These are phyloP conservation scores for Narthecium ossifragum DNA, from an alignment of 106 monocot genomes.

Conservation along the genomic window DNA sequence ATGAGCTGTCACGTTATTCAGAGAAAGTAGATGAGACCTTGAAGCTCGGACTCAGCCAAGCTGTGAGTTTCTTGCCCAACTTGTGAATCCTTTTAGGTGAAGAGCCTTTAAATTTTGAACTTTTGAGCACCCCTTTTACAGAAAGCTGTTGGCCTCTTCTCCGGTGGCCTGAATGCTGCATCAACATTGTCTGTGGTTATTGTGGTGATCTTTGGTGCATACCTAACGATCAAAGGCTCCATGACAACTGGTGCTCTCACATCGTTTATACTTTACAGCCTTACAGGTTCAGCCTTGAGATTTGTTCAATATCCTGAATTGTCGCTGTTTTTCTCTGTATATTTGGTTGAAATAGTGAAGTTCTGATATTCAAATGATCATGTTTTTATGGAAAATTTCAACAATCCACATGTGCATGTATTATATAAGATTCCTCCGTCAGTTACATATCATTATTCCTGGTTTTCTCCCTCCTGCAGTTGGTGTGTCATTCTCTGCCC, in stretches of 20 bases:
- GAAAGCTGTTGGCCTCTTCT: slow-evolving; percentile 86
- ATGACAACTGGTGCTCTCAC: slow-evolving; percentile 94
- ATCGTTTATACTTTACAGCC: slow-evolving; percentile 98
- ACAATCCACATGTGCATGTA: no score
- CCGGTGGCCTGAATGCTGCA: slow-evolving; percentile 86
- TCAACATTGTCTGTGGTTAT: slow-evolving; percentile 80
- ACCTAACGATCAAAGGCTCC: slow-evolving; percentile 76
- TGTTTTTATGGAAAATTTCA: not conserved
- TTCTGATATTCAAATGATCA: not conserved
- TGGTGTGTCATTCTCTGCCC: slow-evolving; percentile 66
- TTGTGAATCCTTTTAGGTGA: not conserved
- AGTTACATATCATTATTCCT: no score
- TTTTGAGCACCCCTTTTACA: slow-evolving; percentile 13
- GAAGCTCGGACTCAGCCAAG: slow-evolving; percentile 96
- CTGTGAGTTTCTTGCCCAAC: slow-evolving; percentile 48
- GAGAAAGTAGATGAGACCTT: slow-evolving; percentile 90
- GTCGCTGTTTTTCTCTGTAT: no score
- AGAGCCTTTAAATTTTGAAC: no score
- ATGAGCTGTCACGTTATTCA: slow-evolving; percentile 87
- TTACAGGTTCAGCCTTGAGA: slow-evolving; percentile 82
- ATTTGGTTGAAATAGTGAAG: no score
- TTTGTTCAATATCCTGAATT: no score
- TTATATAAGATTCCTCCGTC: no score
- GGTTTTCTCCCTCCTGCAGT: no score
- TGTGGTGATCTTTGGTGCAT: slow-evolving; percentile 91